Conservation (phyloP, 2,329 filamentous ascomycete species). For the Byssoonygena ceratinophila region DNA sequence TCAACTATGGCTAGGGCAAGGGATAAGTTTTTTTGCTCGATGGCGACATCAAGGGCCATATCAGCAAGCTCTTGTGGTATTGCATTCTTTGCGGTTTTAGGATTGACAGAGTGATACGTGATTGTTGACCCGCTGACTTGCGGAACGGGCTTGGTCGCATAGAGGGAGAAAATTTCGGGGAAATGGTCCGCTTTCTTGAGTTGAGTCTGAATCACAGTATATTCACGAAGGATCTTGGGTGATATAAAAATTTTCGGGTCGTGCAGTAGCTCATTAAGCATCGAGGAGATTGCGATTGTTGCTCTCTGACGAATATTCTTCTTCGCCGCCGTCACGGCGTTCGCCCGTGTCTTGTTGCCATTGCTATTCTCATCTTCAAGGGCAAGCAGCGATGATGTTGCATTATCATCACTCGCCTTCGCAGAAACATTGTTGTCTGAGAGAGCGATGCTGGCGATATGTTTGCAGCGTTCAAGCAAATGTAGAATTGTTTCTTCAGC, state of each 20-base stretch:
- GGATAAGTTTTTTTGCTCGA: constrained; percentile 65
- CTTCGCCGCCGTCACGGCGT: constrained; percentile 11
- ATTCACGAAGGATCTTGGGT: constrained; percentile 57
- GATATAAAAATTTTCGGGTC: constrained; percentile 74
- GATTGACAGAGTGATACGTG: constrained; percentile 52
- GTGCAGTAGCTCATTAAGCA: constrained; percentile 59
- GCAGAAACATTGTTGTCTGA: constrained; percentile 21
- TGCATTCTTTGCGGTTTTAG: constrained; percentile 58
- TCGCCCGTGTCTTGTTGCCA: background rate
- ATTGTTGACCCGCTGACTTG: constrained; percentile 49
- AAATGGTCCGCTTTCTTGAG: constrained; percentile 65
- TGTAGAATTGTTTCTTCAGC: constrained; percentile 28
- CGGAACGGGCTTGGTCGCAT: constrained; percentile 70
- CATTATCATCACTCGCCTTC: constrained; percentile 25
- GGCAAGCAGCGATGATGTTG: constrained; percentile 34
- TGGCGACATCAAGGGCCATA: constrained; percentile 65
- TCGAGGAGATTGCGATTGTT: constrained; percentile 40
- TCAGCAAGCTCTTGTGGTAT: constrained; percentile 62
- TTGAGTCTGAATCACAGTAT: constrained; percentile 64
- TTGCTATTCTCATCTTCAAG: constrained; percentile 22
- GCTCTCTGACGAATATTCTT: constrained; percentile 28
- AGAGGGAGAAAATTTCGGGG: constrained; percentile 69
- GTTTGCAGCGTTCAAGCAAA: constrained; percentile 29
- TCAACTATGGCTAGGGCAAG: constrained; percentile 70
- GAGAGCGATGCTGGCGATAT: constrained; percentile 26